Conservation (phyloP, 1,284 basidiomycete genomes). For the Naganishia sp. region DNA sequence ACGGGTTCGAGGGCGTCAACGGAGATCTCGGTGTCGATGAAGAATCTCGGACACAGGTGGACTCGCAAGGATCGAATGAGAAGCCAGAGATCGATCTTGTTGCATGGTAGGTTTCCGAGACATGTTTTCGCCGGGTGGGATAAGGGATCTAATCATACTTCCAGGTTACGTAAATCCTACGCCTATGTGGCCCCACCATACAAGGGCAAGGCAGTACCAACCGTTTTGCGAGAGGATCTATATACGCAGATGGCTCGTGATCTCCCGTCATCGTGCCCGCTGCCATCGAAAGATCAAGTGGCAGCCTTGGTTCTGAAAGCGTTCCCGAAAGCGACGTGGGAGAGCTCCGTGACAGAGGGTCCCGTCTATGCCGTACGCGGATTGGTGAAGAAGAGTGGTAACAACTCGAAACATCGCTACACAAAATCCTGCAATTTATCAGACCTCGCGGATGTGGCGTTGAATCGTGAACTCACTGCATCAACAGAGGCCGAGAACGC, state of each 20-base stretch:
- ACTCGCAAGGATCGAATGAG: constrained; percentile 16
- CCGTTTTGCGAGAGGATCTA: constrained; percentile 29
- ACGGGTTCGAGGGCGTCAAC: constrained; percentile 17
- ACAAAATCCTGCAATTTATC: constrained; percentile 34
- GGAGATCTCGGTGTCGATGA: constrained; percentile 22
- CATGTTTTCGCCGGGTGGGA: background rate
- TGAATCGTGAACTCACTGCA: constrained; percentile 27
- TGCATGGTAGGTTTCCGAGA: constrained; percentile 6
- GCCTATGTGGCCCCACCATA: constrained; percentile 17
- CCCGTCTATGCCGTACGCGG: constrained; percentile 32
- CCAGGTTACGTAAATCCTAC: constrained; percentile 22
- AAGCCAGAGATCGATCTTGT: constrained; percentile 23
- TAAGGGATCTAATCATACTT: background rate
- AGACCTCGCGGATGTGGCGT: constrained; percentile 34
- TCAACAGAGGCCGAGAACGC: constrained; percentile 27
- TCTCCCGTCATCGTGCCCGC: constrained; percentile 30
- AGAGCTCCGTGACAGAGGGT: constrained; percentile 28
- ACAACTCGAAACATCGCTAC: constrained; percentile 30
- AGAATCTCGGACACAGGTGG: constrained; percentile 16
- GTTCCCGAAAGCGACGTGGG: constrained; percentile 32
- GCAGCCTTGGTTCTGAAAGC: constrained; percentile 32
- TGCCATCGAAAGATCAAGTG: constrained; percentile 35
- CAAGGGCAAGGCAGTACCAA: constrained; percentile 20
- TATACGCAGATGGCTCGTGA: constrained; percentile 33
- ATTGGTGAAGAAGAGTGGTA: constrained; percentile 19